Evolutionary conservation across 495 filamentous ascomycete species (phyloP), one percentile per base, ranked within the genome.

Genomic region (Apodospora peruviana): DNA sequence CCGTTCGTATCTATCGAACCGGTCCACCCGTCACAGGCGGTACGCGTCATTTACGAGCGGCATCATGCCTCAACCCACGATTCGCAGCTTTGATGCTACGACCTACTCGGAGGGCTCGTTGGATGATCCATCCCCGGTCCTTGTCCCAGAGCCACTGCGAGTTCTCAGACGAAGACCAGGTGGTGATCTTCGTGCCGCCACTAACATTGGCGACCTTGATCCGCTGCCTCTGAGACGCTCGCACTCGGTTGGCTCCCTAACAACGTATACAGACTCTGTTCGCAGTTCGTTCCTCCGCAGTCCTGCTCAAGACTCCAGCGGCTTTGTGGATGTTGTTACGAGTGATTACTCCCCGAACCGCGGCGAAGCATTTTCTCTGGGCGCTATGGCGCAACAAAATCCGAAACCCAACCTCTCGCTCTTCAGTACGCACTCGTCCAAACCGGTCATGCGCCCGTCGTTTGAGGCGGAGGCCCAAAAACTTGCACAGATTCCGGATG

Each of bases 381-480:
- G 80, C 22, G 77, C 75, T 32, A 67, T 84, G 35, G 76, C 80
- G 4, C 72, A 76, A 50, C 59, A 69, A 43, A 55, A 66, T n/a
- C 58, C 65, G 0, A 75, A 75, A 46, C 69, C 47, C 5, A 50
- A 62, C 14, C 45, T 75, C 23, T 90, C 85, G 2, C 72, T 94
- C 7, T 79, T 91, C 29, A 83, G 80, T 42, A 88, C 85, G 0
- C 82, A 86, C 57, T 87, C 85, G 2, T 86, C 85, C 2, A 85
- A 89, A 57, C 84, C 83, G 12, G 76, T 88, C 35, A 71, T 93
- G 70, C 77, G 88, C 35, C 86, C 87, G 10, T 95, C 90, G 1
- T 96, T 97, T 48, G 88, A 97, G 66, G 83, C 80, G 9, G 91
- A 94, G 48, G 88, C 95, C 22, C 85, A 89, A 42, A 85, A 88